These are phyloP conservation scores for Fagopyrum esculentum DNA, from an alignment of 148 eudicot genomes.

Conservation along the genomic window DNA sequence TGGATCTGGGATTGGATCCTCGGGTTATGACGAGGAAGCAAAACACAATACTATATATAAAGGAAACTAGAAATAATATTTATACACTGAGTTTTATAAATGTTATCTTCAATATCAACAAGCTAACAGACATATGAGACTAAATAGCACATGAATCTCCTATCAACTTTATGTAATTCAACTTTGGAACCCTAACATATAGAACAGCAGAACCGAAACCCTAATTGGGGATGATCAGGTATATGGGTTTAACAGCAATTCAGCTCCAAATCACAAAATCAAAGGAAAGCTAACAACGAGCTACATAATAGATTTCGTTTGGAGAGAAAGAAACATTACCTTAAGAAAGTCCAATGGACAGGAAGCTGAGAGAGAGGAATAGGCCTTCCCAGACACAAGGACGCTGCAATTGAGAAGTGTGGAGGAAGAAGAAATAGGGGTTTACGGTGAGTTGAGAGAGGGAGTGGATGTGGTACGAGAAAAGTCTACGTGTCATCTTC, in stretches of 20 bases:
- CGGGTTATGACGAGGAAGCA: not conserved
- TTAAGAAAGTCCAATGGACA: not conserved
- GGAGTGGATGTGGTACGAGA: conserved; percentile 30
- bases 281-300: conserved; percentile 1
- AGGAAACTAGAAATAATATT: too few species aligned
- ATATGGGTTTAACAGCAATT: not conserved
- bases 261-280: not conserved
- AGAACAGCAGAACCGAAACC: not conserved
- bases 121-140: not conserved
- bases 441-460: conserved; percentile 15
- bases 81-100: not conserved
- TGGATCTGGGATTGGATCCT: not conserved
- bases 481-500: conserved; percentile 24
- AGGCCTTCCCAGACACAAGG: not conserved
- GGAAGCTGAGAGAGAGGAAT: not conserved
- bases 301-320: not conserved
- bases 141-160: not conserved
- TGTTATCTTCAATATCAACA: not conserved
- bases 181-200: not conserved
- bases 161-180: not conserved
- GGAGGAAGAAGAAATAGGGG: conserved; percentile 3
- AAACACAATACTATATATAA: not conserved
- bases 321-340: not conserved
- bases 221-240: not conserved
- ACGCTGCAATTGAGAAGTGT: conserved; percentile 6